A percentile compares a stretch with the other conserved stretches of the same genome.
Evolutionary conservation across 306 rosid species (phyloP).

Genomic region (Spatholobus suberectus): DNA sequence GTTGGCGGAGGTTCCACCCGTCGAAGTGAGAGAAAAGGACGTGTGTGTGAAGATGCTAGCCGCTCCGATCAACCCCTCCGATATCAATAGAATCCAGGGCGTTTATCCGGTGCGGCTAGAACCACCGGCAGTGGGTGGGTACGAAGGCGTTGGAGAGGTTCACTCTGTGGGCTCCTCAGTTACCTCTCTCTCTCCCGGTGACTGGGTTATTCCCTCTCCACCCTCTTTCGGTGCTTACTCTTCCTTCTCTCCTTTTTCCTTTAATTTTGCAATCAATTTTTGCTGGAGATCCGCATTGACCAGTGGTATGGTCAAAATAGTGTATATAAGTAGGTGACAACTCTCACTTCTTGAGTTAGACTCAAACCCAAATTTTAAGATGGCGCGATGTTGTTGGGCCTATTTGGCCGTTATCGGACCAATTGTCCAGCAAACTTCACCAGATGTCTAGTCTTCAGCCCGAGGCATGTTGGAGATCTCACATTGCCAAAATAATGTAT

Average conservation of each 20-base stretch:
- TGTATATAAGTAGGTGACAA: too few species aligned
- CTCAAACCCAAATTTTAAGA: too few species aligned
- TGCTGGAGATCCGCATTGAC: too few species aligned
- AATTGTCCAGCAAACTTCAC: too few species aligned
- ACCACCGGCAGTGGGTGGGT: constrained; percentile 90
- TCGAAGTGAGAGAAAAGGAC: constrained; percentile 76
- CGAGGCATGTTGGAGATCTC: too few species aligned
- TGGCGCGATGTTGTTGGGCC: too few species aligned
- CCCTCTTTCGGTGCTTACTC: constrained; percentile 70
- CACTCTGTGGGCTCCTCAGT: constrained; percentile 72
- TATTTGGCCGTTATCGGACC: too few species aligned
- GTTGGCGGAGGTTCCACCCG: constrained; percentile 58
- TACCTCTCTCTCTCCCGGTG: constrained; percentile 68
- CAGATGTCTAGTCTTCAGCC: too few species aligned
- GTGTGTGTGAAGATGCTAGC: constrained; percentile 92
- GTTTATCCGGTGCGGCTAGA: constrained; percentile 91
- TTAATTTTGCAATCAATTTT: neutral
- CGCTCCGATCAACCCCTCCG: constrained; percentile 91
- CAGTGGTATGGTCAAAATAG: too few species aligned
- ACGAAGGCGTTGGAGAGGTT: constrained; percentile 95
- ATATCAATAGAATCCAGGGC: constrained; percentile 89
- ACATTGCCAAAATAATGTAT: too few species aligned
- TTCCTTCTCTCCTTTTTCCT: neutral
- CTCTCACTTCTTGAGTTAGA: too few species aligned
- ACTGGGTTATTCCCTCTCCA: constrained; percentile 91